phyloP scores from a whole-genome alignment of 1,284 basidiomycete genomes.

The Ceratobasidium sp. region DNA sequence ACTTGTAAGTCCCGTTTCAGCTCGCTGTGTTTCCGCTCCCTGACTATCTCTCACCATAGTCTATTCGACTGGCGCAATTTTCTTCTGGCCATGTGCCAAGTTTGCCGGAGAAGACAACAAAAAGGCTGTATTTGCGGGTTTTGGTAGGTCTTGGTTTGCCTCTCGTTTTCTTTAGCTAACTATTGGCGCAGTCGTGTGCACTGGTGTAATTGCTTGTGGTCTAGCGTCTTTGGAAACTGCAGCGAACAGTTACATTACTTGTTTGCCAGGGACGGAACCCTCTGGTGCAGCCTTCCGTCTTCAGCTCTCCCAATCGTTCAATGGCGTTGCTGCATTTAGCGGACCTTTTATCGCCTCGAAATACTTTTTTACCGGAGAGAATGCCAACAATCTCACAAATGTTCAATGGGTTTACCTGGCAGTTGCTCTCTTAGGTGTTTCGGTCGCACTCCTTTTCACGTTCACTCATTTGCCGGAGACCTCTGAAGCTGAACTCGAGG shows the following conservation, averaged over 20 bases:
- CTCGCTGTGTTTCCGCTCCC: not conserved
- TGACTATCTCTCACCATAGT: constrained; percentile 30
- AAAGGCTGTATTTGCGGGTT: constrained; percentile 71
- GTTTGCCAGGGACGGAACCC: constrained; percentile 66
- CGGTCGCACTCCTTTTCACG: constrained; percentile 60
- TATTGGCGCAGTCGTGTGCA: constrained; percentile 34
- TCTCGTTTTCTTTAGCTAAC: not conserved
- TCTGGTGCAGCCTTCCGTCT: constrained; percentile 81
- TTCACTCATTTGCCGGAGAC: constrained; percentile 64
- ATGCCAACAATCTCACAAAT: constrained; percentile 58
- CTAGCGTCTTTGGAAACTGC: constrained; percentile 77
- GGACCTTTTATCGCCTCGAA: constrained; percentile 83
- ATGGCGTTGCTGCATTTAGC: constrained; percentile 82
- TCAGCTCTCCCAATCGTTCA: constrained; percentile 86
- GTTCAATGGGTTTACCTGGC: constrained; percentile 66
- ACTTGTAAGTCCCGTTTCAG: constrained; percentile 24
- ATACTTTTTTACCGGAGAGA: constrained; percentile 61
- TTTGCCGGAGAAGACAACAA: constrained; percentile 62
- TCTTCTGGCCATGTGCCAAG: constrained; percentile 85
- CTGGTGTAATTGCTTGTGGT: constrained; percentile 71
- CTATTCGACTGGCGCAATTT: constrained; percentile 67
- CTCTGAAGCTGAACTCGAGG: constrained; percentile 58
- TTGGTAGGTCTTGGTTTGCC: constrained; percentile 65
- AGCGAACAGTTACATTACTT: constrained; percentile 83
- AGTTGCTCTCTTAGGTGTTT: constrained; percentile 55